Base-by-base conservation (phyloP, 768 basidiomycete species). In the Hygrophorus pudorinus region DNA sequence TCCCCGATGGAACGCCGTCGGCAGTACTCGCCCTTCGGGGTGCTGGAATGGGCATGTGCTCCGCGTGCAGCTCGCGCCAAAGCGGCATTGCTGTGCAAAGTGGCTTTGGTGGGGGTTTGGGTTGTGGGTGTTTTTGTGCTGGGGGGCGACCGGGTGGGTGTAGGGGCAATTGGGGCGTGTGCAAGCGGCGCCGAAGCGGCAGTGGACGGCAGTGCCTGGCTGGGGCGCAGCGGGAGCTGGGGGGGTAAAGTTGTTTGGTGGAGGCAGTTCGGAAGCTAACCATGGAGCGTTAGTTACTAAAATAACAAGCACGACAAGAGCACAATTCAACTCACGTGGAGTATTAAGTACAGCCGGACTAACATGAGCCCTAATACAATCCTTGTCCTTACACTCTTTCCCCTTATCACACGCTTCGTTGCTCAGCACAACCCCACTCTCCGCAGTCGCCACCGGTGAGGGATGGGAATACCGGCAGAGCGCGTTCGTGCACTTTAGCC, bases 401-500 rank as follows among this genome's bases (percentile, higher is more conserved):
- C 88, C 88, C 39, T 82, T 78, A 54, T 92, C 87, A 61, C 96
- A 99, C 14, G 89, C 71, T 46, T 98, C 94, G 46, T 87, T 91
- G 54, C 87, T 94, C 45, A 99, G 70, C 1, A 98, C 96, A 50
- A 99, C 75, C 7, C 93, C 96, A 54, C 86, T 92, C 65, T 94
- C 91, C 27, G 85, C 73, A 13, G 94, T 96, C 5, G 96, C 93
- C 2, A 92, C 89, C n/a, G 96, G 96, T 7, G 87, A 91, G 4
- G 96, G 93, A 61, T 99, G 96, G 7, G 90, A 89, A 61, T 79
- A 98, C 13, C 85, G 73, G 61, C 96, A 99, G 37, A 81, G 71
- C 0, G 85, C 71, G 60, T 97, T 94, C 39, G 83, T 85, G 64
- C 96, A 99, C 52, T 92, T 94, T 17, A 83, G 71, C 9, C 76